Conservation (phyloP, 2,329 filamentous ascomycete species). For the Pseudocercospora cruenta region DNA sequence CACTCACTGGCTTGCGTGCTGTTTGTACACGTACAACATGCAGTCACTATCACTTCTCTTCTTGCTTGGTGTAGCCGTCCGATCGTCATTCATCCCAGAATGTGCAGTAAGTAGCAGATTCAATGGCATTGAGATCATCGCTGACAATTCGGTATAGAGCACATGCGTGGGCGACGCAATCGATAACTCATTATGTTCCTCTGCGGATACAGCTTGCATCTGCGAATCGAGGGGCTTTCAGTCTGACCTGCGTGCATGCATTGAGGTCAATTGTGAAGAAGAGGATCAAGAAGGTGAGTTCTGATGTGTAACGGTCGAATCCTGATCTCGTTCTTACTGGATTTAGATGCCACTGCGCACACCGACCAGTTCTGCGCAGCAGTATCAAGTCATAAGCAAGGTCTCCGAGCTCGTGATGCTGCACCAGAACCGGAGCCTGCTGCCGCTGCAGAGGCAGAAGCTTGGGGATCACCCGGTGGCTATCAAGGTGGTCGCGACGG, state of each 20-base stretch:
- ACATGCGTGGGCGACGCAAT: constrained; percentile 4
- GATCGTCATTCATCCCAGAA: constrained; percentile 1
- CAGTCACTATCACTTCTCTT: background rate
- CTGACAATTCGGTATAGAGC: constrained; percentile 2
- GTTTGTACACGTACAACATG: constrained; percentile 4
- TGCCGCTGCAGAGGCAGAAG: constrained; percentile 5
- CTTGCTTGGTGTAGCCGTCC: constrained; percentile 1
- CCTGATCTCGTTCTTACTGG: background rate
- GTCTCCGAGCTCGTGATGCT: constrained; percentile 9
- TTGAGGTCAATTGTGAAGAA: constrained; percentile 8
- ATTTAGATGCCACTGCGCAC: background rate
- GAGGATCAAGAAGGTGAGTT: constrained; percentile 4
- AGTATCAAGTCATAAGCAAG: background rate
- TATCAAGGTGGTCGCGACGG: background rate
- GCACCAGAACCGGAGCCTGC: constrained; percentile 1
- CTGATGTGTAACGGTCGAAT: background rate
- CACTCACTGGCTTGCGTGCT: background rate
- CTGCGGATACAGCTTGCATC: constrained; percentile 6
- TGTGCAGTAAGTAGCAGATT: constrained; percentile 5
- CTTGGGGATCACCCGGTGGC: background rate
- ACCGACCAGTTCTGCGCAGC: constrained; percentile 1
- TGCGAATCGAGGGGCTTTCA: background rate
- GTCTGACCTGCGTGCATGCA: constrained; percentile 1
- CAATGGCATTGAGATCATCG: background rate
- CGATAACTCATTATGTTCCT: constrained; percentile 5